Base-by-base conservation (phyloP, 2,329 filamentous ascomycete genomes). In the Aspergillus clavatus region DNA sequence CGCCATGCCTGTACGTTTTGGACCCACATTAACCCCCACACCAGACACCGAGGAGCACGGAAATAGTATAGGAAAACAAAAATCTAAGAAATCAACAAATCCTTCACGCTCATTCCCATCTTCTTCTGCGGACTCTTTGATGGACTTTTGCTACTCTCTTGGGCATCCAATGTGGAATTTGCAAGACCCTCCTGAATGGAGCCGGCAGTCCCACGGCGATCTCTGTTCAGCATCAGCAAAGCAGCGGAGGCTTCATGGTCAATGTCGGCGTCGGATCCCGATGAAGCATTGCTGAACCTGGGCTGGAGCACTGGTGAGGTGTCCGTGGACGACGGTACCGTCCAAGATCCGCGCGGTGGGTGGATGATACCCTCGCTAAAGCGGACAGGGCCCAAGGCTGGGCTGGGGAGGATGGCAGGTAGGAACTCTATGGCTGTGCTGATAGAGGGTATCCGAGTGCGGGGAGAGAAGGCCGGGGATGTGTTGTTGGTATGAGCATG, bases 171-270 rank as follows among this genome's bases (percentile, higher is more conserved):
- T 45, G 16, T 16, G 22, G 35, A 23, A 38, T 43, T 42, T 2
- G 50, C 10, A 21, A 58, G 54, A 7, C 54, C 54, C 26, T 61
- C 62, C 36, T 47, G 58, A 6, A 59, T 53, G 6, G 62, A 64
- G 50, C 64, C 57, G 1, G 62, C 57, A 4, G 69, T 72, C 28
- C 74, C 76, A 27, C 87, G 76, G 31, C 87, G 79, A 63, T 93
- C 89, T 43, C 77, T 82, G 54, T 90, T 94, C 47, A 96, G 72
- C 89, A 95, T 95, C 63, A 95, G 68, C 55, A 95, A 66, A 3
- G 89, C 90, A 10, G 88, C 84, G 6, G 89, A 93, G 1, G 89
- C 90, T 64, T 93, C 88, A 49, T 89, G 84, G 51, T 88, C 84
- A 28, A 86, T 73, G 45, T 78, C 74, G 5, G 74, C 72, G 5